A percentile compares a stretch with the other conserved stretches of the same genome.
phyloP scores from a whole-genome alignment of 228 moss, liverwort and hornwort species.

The Sphagnum fallax region DNA sequence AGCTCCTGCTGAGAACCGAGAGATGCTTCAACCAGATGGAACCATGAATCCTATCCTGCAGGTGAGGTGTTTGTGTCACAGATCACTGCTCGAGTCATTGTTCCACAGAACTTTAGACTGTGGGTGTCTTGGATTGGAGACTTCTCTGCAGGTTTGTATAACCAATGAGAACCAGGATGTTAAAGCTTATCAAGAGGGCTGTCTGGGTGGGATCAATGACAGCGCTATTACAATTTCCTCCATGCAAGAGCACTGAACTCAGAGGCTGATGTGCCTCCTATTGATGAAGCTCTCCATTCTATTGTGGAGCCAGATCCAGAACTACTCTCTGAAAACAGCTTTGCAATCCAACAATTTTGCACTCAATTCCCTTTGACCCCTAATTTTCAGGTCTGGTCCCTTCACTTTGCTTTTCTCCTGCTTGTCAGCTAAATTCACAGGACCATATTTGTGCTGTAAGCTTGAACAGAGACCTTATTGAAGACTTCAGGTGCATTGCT shows the following conservation, averaged over 20 bases:
- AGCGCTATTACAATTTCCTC: conserved; percentile 86
- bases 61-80: conserved; percentile 22
- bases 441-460: no score
- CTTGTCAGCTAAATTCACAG: no score
- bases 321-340: conserved; percentile 28
- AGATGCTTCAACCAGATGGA: conserved; percentile 70
- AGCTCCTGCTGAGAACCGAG: conserved; percentile 53
- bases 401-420: no score
- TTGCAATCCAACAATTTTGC: conserved; percentile 41
- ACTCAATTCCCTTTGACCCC: conserved; percentile 54
- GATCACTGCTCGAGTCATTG: background rate
- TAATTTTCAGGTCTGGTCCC: conserved; percentile 53
- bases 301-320: conserved; percentile 58
- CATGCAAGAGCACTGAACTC: conserved; percentile 49
- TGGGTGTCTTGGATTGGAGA: background rate
- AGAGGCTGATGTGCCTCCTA: conserved; percentile 64
- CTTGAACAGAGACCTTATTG: no score
- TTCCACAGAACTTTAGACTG: background rate
- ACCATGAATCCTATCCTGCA: conserved; percentile 83
- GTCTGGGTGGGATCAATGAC: conserved; percentile 14
- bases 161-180: background rate
- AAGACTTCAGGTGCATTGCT: no score
- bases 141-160: background rate
- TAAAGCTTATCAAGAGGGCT: background rate
- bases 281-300: conserved; percentile 51